A percentile compares a stretch with the other conserved stretches of the same genome.
These are phyloP conservation scores for Cetraspora pellucida DNA, from an alignment of 192 early-diverging fungal species.

Conservation along the genomic window DNA sequence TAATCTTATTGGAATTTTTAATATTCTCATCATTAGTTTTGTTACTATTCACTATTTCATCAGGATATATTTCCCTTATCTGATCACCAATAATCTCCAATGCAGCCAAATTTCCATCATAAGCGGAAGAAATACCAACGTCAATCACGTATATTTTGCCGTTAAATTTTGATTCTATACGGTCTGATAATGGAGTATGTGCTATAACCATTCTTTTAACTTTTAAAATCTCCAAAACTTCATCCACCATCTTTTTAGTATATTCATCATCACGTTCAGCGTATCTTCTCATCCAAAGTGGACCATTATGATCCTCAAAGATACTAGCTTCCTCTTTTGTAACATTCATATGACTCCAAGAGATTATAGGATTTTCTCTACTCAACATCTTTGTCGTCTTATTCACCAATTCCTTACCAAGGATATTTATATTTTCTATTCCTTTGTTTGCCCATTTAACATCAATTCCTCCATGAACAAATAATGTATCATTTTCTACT, in stretches of 20 bases:
- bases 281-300: neutral
- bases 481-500: conserved; percentile 7
- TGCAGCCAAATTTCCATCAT: conserved; percentile 70
- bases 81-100: conserved; percentile 69
- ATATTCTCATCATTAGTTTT: too few relatives aligned
- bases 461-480: conserved; percentile 15
- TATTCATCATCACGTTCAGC: neutral
- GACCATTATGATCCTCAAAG: neutral
- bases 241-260: neutral
- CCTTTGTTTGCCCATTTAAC: neutral
- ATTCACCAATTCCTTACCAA: neutral
- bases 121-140: conserved; percentile 68
- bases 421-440: neutral
- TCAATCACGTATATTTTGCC: conserved; percentile 68
- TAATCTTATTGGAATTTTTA: too few relatives aligned
- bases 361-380: neutral
- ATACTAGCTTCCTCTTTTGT: neutral
- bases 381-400: neutral
- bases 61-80: conserved; percentile 18
- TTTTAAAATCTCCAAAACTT: conserved; percentile 35
- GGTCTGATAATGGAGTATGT: conserved; percentile 58
- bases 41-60: neutral
- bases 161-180: conserved; percentile 64
- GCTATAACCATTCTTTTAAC: conserved; percentile 73
- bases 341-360: neutral